Conservation (phyloP, 2,329 filamentous ascomycete genomes). For the Curvularia lunata region DNA sequence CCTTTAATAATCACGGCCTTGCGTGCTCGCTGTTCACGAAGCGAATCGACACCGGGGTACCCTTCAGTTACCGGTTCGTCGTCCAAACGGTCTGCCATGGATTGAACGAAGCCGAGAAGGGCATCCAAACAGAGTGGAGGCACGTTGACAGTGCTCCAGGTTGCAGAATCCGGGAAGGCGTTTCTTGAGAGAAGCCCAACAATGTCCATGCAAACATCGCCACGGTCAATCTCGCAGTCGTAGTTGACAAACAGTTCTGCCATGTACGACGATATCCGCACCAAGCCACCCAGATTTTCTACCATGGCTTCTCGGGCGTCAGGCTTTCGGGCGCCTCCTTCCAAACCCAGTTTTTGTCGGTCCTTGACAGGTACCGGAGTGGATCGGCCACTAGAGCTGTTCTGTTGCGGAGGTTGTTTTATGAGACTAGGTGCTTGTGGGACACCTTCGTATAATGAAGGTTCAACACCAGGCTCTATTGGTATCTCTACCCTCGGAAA, state of each 20-base stretch:
- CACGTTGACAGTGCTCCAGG: constrained; percentile 98
- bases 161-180: constrained; percentile 94
- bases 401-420: constrained; percentile 76
- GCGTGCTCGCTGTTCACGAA: constrained; percentile 75
- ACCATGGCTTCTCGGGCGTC: constrained; percentile 98
- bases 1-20: constrained; percentile 92
- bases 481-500: constrained; percentile 96
- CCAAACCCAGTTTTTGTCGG: constrained; percentile 87
- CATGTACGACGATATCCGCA: constrained; percentile 93
- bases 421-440: constrained; percentile 88
- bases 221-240: constrained; percentile 90
- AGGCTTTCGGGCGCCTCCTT: constrained; percentile 88
- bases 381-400: constrained; percentile 72
- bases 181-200: constrained; percentile 91
- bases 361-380: constrained; percentile 93
- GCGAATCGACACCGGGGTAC: constrained; percentile 67
- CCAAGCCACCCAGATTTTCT: constrained; percentile 89
- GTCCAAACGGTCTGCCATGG: constrained; percentile 84
- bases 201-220: constrained; percentile 94
- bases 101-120: constrained; percentile 87
- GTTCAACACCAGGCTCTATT: constrained; percentile 86
- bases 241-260: constrained; percentile 97
- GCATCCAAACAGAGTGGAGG: constrained; percentile 94
- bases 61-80: constrained; percentile 69
- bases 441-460: constrained; percentile 88